phyloP scores from a whole-genome alignment of 169 alveolate genomes.

The Perkinsus chesapeaki region DNA sequence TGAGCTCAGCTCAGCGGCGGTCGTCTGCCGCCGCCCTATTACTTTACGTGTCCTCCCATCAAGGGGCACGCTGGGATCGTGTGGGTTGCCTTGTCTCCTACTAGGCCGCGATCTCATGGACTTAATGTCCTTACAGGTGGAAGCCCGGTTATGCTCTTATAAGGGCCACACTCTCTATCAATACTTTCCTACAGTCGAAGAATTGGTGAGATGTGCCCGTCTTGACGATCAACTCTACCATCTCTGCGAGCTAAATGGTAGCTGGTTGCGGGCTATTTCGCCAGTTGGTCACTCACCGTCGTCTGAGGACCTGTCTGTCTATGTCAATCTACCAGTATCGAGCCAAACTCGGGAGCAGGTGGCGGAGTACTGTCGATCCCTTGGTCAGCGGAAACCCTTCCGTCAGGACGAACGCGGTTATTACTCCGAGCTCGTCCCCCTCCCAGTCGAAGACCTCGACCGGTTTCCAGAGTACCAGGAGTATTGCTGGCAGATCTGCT shows the following conservation, averaged over 20 bases:
- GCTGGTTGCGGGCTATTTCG: neutral
- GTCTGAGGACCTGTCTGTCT: neutral
- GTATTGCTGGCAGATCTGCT: neutral
- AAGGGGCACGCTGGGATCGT: neutral
- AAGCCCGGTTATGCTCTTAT: neutral
- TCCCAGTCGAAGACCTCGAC: neutral
- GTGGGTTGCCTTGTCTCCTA: neutral
- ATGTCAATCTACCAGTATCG: neutral
- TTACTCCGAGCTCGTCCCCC: neutral
- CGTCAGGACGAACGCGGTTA: neutral
- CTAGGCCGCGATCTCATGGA: neutral
- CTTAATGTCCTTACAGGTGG: neutral
- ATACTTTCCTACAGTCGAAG: neutral
- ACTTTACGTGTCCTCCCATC: neutral
- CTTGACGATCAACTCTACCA: neutral
- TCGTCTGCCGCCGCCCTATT: neutral
- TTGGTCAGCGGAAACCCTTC: neutral
- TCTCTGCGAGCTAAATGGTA: neutral
- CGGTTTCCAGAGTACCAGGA: neutral
- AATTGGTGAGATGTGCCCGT: neutral
- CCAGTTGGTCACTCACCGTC: too few species aligned
- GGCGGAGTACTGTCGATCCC: neutral
- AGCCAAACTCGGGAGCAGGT: neutral
- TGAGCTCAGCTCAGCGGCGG: neutral
- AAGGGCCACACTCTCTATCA: neutral